Evolutionary conservation across 129 eudicot species (phyloP).

Genomic region (Mikania micrantha): DNA sequence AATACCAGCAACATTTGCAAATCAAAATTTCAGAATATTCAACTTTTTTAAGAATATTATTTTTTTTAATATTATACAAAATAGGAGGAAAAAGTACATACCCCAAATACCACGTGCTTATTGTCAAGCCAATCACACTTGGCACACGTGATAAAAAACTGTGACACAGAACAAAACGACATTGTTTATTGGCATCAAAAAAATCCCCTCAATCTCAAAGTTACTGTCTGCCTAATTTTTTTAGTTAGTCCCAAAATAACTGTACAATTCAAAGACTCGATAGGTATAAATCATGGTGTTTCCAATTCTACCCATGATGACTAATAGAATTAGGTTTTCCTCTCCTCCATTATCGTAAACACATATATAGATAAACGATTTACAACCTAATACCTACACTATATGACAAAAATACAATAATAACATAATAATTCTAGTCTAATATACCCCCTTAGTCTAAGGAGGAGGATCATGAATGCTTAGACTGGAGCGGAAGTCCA

Average conservation of each 20-base stretch:
- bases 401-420: too few relatives aligned
- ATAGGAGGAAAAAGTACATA: conserved; percentile 23
- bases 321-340: too few relatives aligned
- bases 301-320: not conserved
- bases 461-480: too few relatives aligned
- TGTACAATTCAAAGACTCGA: not conserved
- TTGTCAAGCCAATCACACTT: conserved; percentile 99
- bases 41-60: not conserved
- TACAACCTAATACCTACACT: too few relatives aligned
- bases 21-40: not conserved
- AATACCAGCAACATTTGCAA: conserved; percentile 12
- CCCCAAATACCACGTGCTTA: conserved; percentile 99
- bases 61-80: not conserved
- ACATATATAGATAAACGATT: too few relatives aligned
- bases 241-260: not conserved
- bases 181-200: not conserved
- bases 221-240: not conserved
- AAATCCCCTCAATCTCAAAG: not conserved
- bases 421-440: too few relatives aligned
- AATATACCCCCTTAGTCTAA: too few relatives aligned
- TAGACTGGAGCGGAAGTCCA: too few relatives aligned
- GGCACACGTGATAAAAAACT: conserved; percentile 92
- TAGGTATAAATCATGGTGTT: not conserved
- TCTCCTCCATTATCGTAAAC: too few relatives aligned
- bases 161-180: conserved; percentile 23